Evolutionary conservation across 768 basidiomycete genomes (phyloP).

Genomic region (Gautieria morchelliformis): DNA sequence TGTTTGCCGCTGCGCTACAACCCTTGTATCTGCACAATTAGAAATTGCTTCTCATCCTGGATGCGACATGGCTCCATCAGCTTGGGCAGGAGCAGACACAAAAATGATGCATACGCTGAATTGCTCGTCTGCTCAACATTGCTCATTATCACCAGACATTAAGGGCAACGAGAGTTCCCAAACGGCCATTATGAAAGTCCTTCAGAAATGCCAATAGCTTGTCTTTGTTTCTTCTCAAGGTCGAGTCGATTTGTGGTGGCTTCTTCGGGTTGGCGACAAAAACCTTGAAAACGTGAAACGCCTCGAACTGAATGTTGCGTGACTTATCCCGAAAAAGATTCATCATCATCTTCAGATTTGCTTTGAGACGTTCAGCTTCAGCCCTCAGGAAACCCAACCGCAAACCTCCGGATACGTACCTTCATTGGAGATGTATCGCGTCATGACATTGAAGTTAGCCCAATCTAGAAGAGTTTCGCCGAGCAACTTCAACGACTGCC

Average conservation of each 20-base stretch:
- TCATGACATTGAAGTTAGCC: constrained; percentile 98
- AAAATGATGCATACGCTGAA: constrained; percentile 57
- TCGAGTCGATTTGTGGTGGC: constrained; percentile 86
- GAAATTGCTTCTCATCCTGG: constrained; percentile 90
- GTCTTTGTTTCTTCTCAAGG: constrained; percentile 88
- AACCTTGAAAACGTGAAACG: constrained; percentile 99
- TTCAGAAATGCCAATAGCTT: constrained; percentile 84
- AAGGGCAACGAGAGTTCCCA: not conserved
- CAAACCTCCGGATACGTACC: not conserved
- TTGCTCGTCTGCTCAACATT: constrained; percentile 64
- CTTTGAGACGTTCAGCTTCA: constrained; percentile 16
- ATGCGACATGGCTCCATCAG: not conserved
- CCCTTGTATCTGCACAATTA: constrained; percentile 83
- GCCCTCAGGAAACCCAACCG: not conserved
- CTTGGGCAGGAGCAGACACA: not conserved
- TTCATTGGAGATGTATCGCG: constrained; percentile 89
- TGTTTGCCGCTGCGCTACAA: constrained; percentile 30
- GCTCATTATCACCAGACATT: not conserved
- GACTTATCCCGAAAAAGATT: constrained; percentile 96
- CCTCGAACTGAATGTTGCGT: constrained; percentile 99
- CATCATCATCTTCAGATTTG: constrained; percentile 99
- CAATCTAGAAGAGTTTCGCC: constrained; percentile 97
- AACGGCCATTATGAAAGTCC: constrained; percentile 86
- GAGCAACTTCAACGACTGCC: constrained; percentile 94
- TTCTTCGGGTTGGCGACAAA: constrained; percentile 99